Evolutionary conservation across 148 eudicot genomes (phyloP), one percentile per base, ranked within the genome.

Genomic region (Amaranthus palmeri): DNA sequence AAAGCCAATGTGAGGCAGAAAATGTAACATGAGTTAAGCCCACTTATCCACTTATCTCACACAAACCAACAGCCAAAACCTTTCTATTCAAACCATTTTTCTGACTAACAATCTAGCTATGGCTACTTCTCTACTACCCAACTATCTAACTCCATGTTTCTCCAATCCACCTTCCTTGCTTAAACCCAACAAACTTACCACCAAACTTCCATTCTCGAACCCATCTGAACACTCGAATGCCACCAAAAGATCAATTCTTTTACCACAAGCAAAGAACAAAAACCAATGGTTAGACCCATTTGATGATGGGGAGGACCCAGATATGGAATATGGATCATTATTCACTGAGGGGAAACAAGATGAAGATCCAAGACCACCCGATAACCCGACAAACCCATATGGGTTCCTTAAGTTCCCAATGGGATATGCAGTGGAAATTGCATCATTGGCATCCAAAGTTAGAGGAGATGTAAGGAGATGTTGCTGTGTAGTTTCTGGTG

Each of bases 381-480:
- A 92, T 13, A 74, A 87, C 65, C 96, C 96, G 0, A 67, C 78
- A 3, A 92, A 76, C 79, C 92, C 93, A 3, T 88, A 86, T 41
- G 98, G 98, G 68, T 92, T 85, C 74, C 85, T 90, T 61, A 90
- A 92, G 71, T 92, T 92, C 63, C 98, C 98, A 12, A 71, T 73
- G 80, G 98, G 98, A 0, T 92, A 59, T 75, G 49, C 75, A 0
- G 93, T 90, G 43, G 98, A 92, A 65, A 64, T 92, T 14, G 98
- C 98, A 68, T 92, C 98, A 46, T 46, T 92, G 73, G 90, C 84
- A 43, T 65, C 77, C 80, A 92, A 88, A 72, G 79, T 92, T 25
- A 85, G 98, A 69, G 96, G 96, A 14, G 98, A 92, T 83, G 96
- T 92, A 44, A 69, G 98, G 77, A 84, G 98, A 59, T 92, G 98